Percentiles rank a stretch among this genome's conserved stretches.
These are phyloP conservation scores for Ophiorrhiza pumila DNA, from an alignment of 257 asterid genomes.

Conservation along the genomic window DNA sequence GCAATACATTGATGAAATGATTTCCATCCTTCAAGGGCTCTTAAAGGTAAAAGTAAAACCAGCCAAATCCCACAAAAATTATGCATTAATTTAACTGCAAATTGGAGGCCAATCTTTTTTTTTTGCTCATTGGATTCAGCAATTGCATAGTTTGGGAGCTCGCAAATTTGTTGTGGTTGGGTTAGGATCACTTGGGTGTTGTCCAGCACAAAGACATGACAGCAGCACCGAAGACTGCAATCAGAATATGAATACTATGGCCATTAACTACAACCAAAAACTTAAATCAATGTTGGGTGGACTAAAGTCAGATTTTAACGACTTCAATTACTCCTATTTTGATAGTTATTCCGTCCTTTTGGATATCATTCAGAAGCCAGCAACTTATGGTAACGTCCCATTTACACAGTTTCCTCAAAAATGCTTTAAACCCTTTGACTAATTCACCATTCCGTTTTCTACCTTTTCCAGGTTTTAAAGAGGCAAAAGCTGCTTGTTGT, in stretches of 20 bases:
- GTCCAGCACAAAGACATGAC: slow-evolving; percentile 44
- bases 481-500: slow-evolving; percentile 70
- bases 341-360: slow-evolving; percentile 43
- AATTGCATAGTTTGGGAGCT: slow-evolving; percentile 54
- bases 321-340: slow-evolving; percentile 48
- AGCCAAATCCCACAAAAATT: neutral
- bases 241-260: slow-evolving; percentile 44
- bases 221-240: slow-evolving; percentile 48
- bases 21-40: slow-evolving; percentile 44
- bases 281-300: slow-evolving; percentile 40
- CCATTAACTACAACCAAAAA: slow-evolving; percentile 45
- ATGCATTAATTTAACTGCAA: neutral
- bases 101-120: neutral
- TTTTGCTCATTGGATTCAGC: slow-evolving; percentile 21
- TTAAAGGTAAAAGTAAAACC: slow-evolving; percentile 48
- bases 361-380: slow-evolving; percentile 42
- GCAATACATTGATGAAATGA: slow-evolving; percentile 53
- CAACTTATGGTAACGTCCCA: slow-evolving; percentile 45
- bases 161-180: slow-evolving; percentile 49
- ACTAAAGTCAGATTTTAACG: slow-evolving; percentile 42
- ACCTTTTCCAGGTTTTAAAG: slow-evolving; percentile 47
- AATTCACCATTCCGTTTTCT: neutral
- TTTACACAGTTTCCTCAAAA: neutral
- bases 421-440: too few species aligned
- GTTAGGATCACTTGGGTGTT: slow-evolving; percentile 55